Evolutionary conservation across 2,329 filamentous ascomycete genomes (phyloP).

Genomic region (Fusarium kyushuense): DNA sequence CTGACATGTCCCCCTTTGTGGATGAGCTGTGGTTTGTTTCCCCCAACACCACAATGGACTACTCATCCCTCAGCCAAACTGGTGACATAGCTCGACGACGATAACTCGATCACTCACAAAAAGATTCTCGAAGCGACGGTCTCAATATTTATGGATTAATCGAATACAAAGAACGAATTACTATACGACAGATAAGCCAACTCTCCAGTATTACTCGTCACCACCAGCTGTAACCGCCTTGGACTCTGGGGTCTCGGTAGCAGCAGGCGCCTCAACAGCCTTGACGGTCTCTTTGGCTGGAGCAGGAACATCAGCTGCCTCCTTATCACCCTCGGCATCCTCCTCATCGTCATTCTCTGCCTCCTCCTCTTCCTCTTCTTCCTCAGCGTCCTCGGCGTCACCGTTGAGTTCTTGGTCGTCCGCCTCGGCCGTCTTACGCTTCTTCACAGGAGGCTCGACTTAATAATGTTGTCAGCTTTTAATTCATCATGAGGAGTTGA

Average conservation of each 20-base stretch:
- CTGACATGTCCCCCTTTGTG: background rate
- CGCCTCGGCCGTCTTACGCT: slow-evolving; percentile 60
- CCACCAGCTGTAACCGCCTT: slow-evolving; percentile 49
- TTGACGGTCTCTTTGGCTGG: slow-evolving; percentile 43
- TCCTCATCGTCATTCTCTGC: slow-evolving; percentile 47
- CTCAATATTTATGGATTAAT: background rate
- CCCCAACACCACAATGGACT: background rate
- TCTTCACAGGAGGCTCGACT: slow-evolving; percentile 59
- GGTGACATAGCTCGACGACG: background rate
- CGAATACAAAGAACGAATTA: slow-evolving; percentile 16
- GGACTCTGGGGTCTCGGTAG: slow-evolving; percentile 46
- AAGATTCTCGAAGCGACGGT: background rate
- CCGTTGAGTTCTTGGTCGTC: slow-evolving; percentile 51
- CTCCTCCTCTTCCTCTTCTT: slow-evolving; percentile 52
- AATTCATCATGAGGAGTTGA: background rate
- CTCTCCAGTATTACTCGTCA: slow-evolving; percentile 41
- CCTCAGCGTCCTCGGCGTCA: slow-evolving; percentile 52
- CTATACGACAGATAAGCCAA: slow-evolving; percentile 23
- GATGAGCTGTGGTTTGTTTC: background rate
- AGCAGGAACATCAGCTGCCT: slow-evolving; percentile 40
- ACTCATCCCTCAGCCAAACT: slow-evolving; percentile 2
- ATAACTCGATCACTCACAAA: background rate
- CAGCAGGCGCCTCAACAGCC: slow-evolving; percentile 39
- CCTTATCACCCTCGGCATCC: slow-evolving; percentile 47
- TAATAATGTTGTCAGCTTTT: slow-evolving; percentile 3